Percentiles rank a stretch among this genome's conserved stretches.
phyloP scores from a whole-genome alignment of 306 rosid genomes.

The Oemleria cerasiformis region DNA sequence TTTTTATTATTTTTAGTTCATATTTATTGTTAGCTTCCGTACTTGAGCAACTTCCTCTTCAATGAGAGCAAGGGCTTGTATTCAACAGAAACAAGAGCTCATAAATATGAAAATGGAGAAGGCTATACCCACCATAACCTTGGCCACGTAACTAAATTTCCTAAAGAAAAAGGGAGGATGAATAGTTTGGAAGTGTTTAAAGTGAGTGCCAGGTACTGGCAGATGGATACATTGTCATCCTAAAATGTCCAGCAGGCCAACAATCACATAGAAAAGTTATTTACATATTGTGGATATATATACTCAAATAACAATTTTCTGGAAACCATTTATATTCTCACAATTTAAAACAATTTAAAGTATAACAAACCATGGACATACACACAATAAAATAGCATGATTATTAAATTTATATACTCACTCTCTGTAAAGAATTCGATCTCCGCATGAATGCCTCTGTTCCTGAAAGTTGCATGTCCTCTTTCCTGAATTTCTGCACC shows the following conservation, averaged over 20 bases:
- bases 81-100: not conserved
- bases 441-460: constrained; percentile 91
- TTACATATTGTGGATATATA: not conserved
- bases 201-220: constrained; percentile 2
- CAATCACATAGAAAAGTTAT: not conserved
- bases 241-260: not conserved
- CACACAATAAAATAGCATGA: not conserved
- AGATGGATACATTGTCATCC: not conserved
- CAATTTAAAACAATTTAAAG: not conserved
- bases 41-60: not conserved
- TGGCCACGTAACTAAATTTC: not conserved
- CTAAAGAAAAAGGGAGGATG: not conserved
- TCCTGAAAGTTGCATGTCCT: constrained; percentile 79
- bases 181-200: not conserved
- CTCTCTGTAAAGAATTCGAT: constrained; percentile 81
- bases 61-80: not conserved
- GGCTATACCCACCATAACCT: not conserved
- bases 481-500: constrained; percentile 86
- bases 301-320: not conserved
- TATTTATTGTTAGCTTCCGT: not conserved
- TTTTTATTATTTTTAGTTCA: not conserved
- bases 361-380: not conserved
- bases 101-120: not conserved
- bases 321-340: not conserved
- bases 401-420: constrained; percentile 36